Evolutionary conservation across 441 rosid species (phyloP).

Genomic region (Adansonia gregorii): DNA sequence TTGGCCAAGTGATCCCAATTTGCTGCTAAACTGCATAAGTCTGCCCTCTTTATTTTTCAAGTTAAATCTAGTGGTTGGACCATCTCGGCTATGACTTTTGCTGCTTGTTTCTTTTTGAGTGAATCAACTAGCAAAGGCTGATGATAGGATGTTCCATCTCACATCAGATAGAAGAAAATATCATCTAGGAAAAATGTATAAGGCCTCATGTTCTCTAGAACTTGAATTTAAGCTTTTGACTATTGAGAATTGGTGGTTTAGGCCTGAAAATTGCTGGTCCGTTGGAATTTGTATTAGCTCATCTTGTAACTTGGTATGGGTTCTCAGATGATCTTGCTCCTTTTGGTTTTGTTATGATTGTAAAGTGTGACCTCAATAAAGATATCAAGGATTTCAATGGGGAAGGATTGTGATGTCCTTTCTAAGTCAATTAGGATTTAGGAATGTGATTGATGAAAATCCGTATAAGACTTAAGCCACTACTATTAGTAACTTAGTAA

Average conservation of each 20-base stretch:
- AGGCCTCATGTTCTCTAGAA: not conserved
- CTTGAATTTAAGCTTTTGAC: slow-evolving; percentile 14
- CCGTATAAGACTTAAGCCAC: not conserved
- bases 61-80: not conserved
- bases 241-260: not conserved
- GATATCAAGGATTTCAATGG: not conserved
- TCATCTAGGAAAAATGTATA: not conserved
- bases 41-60: not conserved
- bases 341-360: slow-evolving; percentile 3
- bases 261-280: slow-evolving; percentile 11
- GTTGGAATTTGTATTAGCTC: not conserved
- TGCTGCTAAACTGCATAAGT: not conserved
- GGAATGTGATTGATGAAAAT: slow-evolving; percentile 9
- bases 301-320: not conserved
- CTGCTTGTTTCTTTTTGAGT: slow-evolving; percentile 12
- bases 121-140: slow-evolving; percentile 11
- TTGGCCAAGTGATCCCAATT: not conserved
- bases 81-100: not conserved
- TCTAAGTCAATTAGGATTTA: slow-evolving; percentile 1
- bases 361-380: not conserved
- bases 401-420: not conserved
- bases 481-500: not conserved
- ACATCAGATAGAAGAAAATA: not conserved
- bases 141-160: not conserved
- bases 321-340: not conserved